phyloP scores from a whole-genome alignment of 352 stramenopile genomes.

The Globisporangium uncinulatum region DNA sequence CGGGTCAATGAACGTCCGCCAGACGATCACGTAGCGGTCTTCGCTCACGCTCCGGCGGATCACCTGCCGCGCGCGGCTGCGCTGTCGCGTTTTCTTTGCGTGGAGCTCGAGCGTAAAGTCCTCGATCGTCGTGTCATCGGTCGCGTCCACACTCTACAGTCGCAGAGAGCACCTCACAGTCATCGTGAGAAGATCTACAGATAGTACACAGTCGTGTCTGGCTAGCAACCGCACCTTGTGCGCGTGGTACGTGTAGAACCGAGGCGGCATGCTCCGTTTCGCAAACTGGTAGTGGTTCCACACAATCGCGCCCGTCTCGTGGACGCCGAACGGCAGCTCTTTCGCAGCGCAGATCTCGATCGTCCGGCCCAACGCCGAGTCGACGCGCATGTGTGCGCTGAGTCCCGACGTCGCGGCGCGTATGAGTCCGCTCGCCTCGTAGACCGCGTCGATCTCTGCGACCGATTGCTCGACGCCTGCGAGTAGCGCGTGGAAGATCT shows the following conservation, averaged over 20 bases:
- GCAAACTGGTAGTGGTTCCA: conserved; percentile 42
- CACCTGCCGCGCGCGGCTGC: conserved; percentile 55
- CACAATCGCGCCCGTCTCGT: conserved; percentile 23
- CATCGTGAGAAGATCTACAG: no score
- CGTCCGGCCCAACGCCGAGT: conserved; percentile 22
- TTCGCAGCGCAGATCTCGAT: conserved; percentile 50
- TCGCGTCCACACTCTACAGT: conserved; percentile 21
- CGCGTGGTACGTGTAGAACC: conserved; percentile 31
- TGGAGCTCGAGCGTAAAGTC: conserved; percentile 54
- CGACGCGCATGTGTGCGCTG: conserved; percentile 5
- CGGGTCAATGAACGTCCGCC: conserved; percentile 44
- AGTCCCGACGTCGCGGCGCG: not conserved
- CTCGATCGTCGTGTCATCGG: conserved; percentile 51
- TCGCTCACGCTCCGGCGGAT: conserved; percentile 52
- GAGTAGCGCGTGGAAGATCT: not conserved
- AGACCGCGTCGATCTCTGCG: not conserved
- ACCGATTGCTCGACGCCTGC: not conserved
- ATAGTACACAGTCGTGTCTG: not conserved
- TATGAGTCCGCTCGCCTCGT: conserved; percentile 6
- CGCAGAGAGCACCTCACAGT: not conserved
- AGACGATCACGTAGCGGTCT: conserved; percentile 56
- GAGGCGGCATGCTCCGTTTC: conserved; percentile 32
- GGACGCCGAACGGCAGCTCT: conserved; percentile 33
- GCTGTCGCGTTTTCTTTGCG: conserved; percentile 36
- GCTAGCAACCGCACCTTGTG: conserved; percentile 17